Evolutionary conservation across 306 rosid genomes (phyloP).

Genomic region (Pyrus pyrifolia): DNA sequence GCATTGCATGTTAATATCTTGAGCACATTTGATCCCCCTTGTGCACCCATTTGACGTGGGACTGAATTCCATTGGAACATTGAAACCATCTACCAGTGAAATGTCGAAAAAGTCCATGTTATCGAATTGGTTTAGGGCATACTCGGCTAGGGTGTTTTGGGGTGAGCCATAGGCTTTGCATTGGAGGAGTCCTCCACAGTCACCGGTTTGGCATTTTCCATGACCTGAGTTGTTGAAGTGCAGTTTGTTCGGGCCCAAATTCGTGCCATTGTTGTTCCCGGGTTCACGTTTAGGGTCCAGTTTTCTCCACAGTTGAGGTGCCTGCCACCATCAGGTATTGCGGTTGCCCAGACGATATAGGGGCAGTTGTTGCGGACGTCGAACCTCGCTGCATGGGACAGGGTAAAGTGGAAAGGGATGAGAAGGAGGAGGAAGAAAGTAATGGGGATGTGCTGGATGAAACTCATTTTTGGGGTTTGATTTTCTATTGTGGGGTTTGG

Average conservation of each 20-base stretch:
- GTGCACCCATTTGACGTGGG: constrained; percentile 30
- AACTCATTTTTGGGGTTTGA: too few species aligned
- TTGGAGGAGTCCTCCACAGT: constrained; percentile 33
- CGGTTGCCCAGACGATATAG: constrained; percentile 32
- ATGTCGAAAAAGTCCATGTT: constrained; percentile 45
- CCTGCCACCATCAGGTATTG: constrained; percentile 49
- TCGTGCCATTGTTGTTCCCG: constrained; percentile 31
- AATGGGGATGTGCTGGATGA: too few species aligned
- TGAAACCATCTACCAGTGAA: constrained; percentile 49
- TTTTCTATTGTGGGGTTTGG: too few species aligned
- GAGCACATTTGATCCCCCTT: constrained; percentile 24
- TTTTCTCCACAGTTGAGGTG: constrained; percentile 22
- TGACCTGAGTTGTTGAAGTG: constrained; percentile 28
- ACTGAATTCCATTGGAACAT: constrained; percentile 29
- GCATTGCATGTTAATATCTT: constrained; percentile 35
- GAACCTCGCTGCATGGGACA: too few species aligned
- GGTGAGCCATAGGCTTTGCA: constrained; percentile 30
- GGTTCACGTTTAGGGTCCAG: constrained; percentile 21
- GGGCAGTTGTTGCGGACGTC: too few species aligned
- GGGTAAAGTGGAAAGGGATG: too few species aligned
- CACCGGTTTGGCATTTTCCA: constrained; percentile 47
- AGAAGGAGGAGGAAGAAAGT: too few species aligned
- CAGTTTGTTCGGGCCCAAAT: constrained; percentile 62
- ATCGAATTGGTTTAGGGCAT: constrained; percentile 24
- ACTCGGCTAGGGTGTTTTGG: constrained; percentile 46